Conservation (phyloP, 768 basidiomycete genomes). For the Serendipita indica region DNA sequence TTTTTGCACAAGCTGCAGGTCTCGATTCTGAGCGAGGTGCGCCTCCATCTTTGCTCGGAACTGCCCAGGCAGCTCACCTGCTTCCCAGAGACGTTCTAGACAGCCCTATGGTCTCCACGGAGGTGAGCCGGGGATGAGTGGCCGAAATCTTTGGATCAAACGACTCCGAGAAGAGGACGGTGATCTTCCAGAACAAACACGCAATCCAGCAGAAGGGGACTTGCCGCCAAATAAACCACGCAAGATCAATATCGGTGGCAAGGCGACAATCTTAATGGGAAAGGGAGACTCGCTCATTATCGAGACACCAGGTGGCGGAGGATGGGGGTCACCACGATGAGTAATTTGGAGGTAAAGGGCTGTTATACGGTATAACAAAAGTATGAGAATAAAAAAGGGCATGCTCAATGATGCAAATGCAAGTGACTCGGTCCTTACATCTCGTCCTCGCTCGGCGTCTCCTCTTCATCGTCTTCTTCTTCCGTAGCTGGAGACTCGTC, state of each 20-base stretch:
- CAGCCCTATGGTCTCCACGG: constrained; percentile 80
- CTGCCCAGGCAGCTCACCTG: neutral
- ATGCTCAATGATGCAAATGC: too few species aligned
- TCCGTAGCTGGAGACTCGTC: neutral
- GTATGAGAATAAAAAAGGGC: neutral
- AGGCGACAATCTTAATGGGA: constrained; percentile 76
- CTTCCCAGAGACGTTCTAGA: constrained; percentile 55
- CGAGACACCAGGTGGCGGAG: constrained; percentile 85
- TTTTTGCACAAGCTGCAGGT: constrained; percentile 70
- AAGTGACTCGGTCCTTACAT: too few species aligned
- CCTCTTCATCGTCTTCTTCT: neutral
- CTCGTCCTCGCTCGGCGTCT: neutral
- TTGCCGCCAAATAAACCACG: constrained; percentile 23
- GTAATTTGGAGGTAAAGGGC: neutral
- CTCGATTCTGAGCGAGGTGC: constrained; percentile 74
- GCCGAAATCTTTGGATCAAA: constrained; percentile 74
- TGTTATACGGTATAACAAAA: neutral
- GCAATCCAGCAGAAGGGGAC: constrained; percentile 3
- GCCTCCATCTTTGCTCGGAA: constrained; percentile 9
- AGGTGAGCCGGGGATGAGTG: constrained; percentile 52
- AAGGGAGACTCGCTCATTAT: constrained; percentile 69
- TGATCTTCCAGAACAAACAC: constrained; percentile 35
- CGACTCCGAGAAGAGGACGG: constrained; percentile 25
- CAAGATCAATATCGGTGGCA: constrained; percentile 77
- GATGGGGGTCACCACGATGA: constrained; percentile 41